Base-by-base conservation (phyloP, 2,329 filamentous ascomycete species). In the Dactylella cylindrospora region DNA sequence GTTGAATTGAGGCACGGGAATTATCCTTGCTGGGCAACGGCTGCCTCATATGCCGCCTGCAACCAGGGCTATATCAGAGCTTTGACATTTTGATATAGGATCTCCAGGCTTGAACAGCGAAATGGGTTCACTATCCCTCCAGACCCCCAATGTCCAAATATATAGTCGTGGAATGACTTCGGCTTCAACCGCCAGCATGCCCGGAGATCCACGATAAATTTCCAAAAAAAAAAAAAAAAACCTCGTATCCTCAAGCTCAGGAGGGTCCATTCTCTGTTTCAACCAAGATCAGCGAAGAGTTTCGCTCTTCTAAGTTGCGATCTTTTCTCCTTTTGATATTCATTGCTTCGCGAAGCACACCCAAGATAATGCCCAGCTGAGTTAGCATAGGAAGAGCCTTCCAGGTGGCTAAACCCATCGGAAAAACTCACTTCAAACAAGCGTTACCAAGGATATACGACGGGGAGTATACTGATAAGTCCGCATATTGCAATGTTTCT, bases 371-470 rank as follows among this genome's bases (percentile, higher is more conserved):
- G 35, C 25, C 35, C 35, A 53, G 17, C 39, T 44, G 39, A 4
- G 17, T 28, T 44, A 26, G 44, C 13, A 22, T n/a, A n/a, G n/a
- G n/a, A n/a, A n/a, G n/a, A n/a, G n/a, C n/a, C n/a, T n/a, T n/a
- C n/a, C n/a, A n/a, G n/a, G 28, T 45, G 57, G 57, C 49, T 62
- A 49, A 62, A 53, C 35, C 55, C 26, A 53, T 62, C 57, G 57
- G 57, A 62, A 62, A 62, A 62, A 62, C 57, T 62, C 43, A 50
- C 50, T 50, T 57, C 52, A 57, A 57, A 57, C 52, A 57, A 57
- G 15, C 36, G 28, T 40, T 35, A 50, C 52, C 52, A 49, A 57
- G 52, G 52, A 57, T 57, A 44, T 19, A 17, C 36, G 29, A 50
- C 52, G 52, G 52, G 52, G 52, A 57, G 52, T 49, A 49, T 38